phyloP scores from a whole-genome alignment of 78 protist species.

The slime mould (Dictyostelium discoideum) region DNA sequence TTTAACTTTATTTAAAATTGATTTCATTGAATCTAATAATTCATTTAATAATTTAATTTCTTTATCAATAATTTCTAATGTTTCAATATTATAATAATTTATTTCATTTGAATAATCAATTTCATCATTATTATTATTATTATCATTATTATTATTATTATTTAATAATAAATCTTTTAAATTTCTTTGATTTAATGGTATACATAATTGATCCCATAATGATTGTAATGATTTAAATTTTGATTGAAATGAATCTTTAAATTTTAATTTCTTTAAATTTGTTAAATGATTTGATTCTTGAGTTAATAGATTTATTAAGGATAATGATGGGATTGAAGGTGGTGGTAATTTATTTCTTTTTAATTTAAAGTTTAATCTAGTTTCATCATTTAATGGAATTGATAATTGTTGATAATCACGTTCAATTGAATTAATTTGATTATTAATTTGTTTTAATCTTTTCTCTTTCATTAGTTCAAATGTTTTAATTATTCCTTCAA shows the following conservation, averaged over 20 bases:
- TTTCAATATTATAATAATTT: neutral
- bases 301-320: neutral
- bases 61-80: neutral
- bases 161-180: neutral
- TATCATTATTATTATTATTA: neutral
- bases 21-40: slow-evolving; percentile 18
- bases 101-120: neutral
- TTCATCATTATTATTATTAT: neutral
- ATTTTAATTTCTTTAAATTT: neutral
- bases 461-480: neutral
- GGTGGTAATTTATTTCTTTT: neutral
- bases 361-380: neutral
- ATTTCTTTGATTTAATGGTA: neutral
- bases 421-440: neutral
- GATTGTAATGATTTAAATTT: neutral
- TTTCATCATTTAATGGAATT: neutral
- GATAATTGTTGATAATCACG: neutral
- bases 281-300: neutral
- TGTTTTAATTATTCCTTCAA: neutral
- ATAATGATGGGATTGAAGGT: neutral
- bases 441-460: neutral
- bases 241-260: neutral
- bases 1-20: slow-evolving; percentile 15
- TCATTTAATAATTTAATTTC: neutral
- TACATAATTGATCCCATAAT: neutral